Evolutionary conservation across 2,329 filamentous ascomycete species (phyloP), one percentile per base, ranked within the genome.

Genomic region (Cytospora schulzeri): DNA sequence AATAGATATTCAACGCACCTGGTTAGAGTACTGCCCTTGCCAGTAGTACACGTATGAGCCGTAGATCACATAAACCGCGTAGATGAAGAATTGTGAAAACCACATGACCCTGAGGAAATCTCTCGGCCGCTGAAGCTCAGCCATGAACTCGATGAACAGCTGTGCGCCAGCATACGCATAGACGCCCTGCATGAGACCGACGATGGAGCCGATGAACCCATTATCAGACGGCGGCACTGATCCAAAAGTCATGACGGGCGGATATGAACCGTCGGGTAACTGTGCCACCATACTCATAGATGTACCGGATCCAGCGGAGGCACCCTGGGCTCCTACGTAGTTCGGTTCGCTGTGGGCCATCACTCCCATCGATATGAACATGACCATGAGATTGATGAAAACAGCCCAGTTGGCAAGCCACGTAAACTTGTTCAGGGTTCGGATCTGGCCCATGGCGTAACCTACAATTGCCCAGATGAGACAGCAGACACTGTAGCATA

Each of bases 91-190:
- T 67, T 79, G 75, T 11, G 76, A 73, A 4, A 70, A 68, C 63
- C 75, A 73, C 69, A 78, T 75, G 5, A 73, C 76, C 70, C 77
- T 79, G 62, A 76, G 73, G 62, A 79, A 79, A 64, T 79, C 77
- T 64, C 71, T 71, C 1, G 77, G 77, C n/a, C 75, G 73, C 51
- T 74, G 73, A 75, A 80, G 77, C 71, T 80, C 78, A 24, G 83
- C 78, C 74, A 87, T 77, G 66, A 87, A 81, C 61, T 85, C 83
- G 35, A 80, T 78, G 70, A 85, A 87, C 7, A 87, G 73, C 69
- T 83, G 80, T 0, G 82, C 82, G 2, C 85, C 84, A 15, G 82
- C 83, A 66, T 86, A 87, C 0, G 83, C 80, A 57, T 81, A 84
- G 5, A 86, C 83, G 2, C 78, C 80, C 52, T 83, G 79, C 72